Evolutionary conservation across 108 stramenopile genomes (phyloP), one percentile per base, ranked within the genome.

Genomic region (Conticribra weissflogii): DNA sequence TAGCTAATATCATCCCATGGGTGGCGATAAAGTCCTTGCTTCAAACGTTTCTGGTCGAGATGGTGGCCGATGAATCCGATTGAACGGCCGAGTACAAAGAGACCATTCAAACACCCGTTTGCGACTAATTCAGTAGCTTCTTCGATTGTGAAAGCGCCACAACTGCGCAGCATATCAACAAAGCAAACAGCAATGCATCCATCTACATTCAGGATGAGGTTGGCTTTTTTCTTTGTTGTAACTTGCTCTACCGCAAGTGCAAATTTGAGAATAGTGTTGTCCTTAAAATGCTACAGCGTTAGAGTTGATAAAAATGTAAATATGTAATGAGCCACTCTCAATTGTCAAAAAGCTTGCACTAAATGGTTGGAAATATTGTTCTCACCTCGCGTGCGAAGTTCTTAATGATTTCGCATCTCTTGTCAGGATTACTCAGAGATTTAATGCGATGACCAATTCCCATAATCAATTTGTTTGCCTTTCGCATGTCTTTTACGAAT

Each of bases 1-100:
- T 96, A 96, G 21, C 86, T 83, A 65, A 95, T 95, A 72, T 95
- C 94, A 56, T 95, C 96, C 91, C 90, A 91, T 4, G 94, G 92
- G 53, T 95, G 94, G n/a, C 96, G 68, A 72, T 95, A 97, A 15
- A 97, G 76, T 12, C 91, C 91, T 68, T 95, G 94, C 77, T 94
- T 97, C 24, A 97, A 83, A 27, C 96, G 79, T 71, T 94, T 95
- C 73, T 96, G 96, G 74, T 97, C 96, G 31, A 97, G 68, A 68
- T 84, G 91, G 74, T 97, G 94, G 1, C 94, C 94, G 52, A 95
- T 94, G 77, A 95, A 94, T 2, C 96, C 94, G 48, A 95, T 92
- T 50, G 82, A 82, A 17, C 96, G 83, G 18, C 94, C 94, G 19
- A 93, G 72, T 14, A 96, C 96, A 66, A 96, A 95, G 21, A 94